A percentile compares a stretch with the other conserved stretches of the same genome.
These are phyloP conservation scores for Candida tammaniensis DNA, from an alignment of 805 yeast species.

Conservation along the genomic window DNA sequence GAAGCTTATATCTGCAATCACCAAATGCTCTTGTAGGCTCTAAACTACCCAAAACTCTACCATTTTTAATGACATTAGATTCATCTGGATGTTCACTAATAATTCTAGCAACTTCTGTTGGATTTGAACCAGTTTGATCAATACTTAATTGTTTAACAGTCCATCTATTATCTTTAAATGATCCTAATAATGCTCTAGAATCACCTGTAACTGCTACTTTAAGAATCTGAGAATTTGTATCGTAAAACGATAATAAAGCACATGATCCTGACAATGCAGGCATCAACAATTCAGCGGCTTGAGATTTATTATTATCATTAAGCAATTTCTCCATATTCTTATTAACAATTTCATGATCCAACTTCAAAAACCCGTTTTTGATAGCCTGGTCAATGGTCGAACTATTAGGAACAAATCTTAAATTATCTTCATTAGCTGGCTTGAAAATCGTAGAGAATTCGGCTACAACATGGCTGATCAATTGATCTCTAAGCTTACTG, in stretches of 20 bases:
- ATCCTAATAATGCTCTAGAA: conserved; percentile 86
- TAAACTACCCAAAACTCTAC: conserved; percentile 86
- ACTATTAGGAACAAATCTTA: conserved; percentile 62
- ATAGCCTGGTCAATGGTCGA: conserved; percentile 77
- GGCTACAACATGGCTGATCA: conserved; percentile 71
- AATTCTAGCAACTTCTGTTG: conserved; percentile 79
- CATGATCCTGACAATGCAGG: conserved; percentile 97
- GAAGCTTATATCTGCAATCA: conserved; percentile 90
- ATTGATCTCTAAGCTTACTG: conserved; percentile 74
- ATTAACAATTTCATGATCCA: conserved; percentile 85
- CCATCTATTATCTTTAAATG: conserved; percentile 72
- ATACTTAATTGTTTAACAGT: conserved; percentile 80
- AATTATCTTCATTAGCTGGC: conserved; percentile 47
- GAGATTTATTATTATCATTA: conserved; percentile 62
- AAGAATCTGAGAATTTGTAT: conserved; percentile 64
- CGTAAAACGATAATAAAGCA: conserved; percentile 84
- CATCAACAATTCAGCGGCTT: conserved; percentile 71
- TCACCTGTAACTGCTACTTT: conserved; percentile 97
- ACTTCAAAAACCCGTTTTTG: conserved; percentile 70
- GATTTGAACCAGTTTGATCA: conserved; percentile 94
- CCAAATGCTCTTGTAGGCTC: conserved; percentile 98
- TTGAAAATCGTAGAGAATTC: conserved; percentile 69
- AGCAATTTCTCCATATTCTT: conserved; percentile 69
- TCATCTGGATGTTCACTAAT: conserved; percentile 90
- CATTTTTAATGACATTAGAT: conserved; percentile 76